Base-by-base conservation (phyloP, 2,329 filamentous ascomycete genomes). In the Allantophomopsis lycopodina region DNA sequence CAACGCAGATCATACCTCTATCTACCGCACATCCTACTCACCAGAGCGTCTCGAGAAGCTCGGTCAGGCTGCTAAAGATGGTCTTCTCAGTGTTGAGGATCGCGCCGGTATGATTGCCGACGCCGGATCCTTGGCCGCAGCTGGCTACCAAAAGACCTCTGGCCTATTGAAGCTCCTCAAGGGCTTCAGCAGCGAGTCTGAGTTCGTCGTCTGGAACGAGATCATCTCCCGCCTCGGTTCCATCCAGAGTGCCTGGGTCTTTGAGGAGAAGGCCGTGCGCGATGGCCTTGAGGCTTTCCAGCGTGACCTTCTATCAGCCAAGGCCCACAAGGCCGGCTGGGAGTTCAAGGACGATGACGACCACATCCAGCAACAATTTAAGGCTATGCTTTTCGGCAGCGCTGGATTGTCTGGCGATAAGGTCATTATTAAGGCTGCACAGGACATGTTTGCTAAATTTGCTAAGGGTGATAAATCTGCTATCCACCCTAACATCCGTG, bases 121-220 rank as follows among this genome's bases (percentile, higher is more conserved):
- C 60, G 87, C 89, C 4, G 87, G 86, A 50, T 86, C 89, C 21
- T 70, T 96, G 49, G 85, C 89, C 39, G 75, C 83, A 30, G 91
- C 88, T 36, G 89, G 89, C 23, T 94, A 94, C 59, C 85, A 94
- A 59, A 93, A 85, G 68, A 94, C 89, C 1, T 94, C 88, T 13
- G 87, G 86, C 11, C 72, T 94, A 39, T 64, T 96, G 34, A 87
- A 82, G 40, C 70, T 96, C 12, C 69, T 96, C 40, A 83, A 93
- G 58, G 79, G 83, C 37, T 91, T 96, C 45, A 83, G 84, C 58
- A 70, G 77, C 2, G 89, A 96, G 63, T 68, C 77, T 1, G 84
- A 94, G 52, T 95, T 87, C 48, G 84, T 95, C 32, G 89, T 96
- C 3, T 96, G 89, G 89, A 87, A 85, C 49, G 88, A 95, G 60